Percentiles rank a stretch among this genome's conserved stretches.
phyloP scores from a whole-genome alignment of 805 yeast genomes.

The Barnettozyma wickerhamii region DNA sequence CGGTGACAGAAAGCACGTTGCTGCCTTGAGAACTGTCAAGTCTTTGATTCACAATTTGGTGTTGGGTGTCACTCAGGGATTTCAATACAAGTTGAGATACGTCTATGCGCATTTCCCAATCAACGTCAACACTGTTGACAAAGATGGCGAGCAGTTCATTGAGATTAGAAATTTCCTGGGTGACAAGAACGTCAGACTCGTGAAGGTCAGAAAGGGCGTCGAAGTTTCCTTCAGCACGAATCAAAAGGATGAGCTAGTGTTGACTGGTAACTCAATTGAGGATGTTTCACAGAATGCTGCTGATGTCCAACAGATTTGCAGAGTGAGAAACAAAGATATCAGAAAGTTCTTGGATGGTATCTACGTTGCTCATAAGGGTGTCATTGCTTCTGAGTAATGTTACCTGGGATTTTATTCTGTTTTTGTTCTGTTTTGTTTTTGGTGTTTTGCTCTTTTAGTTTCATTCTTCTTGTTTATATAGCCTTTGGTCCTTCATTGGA shows the following conservation, averaged over 20 bases:
- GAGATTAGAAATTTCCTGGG: constrained; percentile 99
- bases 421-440: neutral
- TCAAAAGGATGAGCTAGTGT: constrained; percentile 92
- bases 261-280: constrained; percentile 94
- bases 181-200: constrained; percentile 94
- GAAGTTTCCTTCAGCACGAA: constrained; percentile 70
- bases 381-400: constrained; percentile 53
- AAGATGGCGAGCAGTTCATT: constrained; percentile 67
- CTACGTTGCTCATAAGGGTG: constrained; percentile 95
- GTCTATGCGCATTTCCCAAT: constrained; percentile 99
- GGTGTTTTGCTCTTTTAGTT: constrained; percentile 1
- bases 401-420: neutral
- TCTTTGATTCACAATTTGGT: constrained; percentile 90
- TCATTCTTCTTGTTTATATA: neutral
- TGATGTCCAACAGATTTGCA: constrained; percentile 95
- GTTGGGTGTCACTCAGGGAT: constrained; percentile 99
- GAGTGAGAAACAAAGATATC: constrained; percentile 99
- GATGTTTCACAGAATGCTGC: constrained; percentile 98
- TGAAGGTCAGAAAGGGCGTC: constrained; percentile 87
- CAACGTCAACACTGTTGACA: constrained; percentile 87
- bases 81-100: constrained; percentile 99
- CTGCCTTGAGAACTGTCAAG: constrained; percentile 98
- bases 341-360: constrained; percentile 99
- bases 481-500: neutral
- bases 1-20: constrained; percentile 99